A percentile compares a stretch with the other conserved stretches of the same genome.
These are phyloP conservation scores for Paraphysoderma sedebokerense DNA, from an alignment of 371 early-diverging fungal genomes.

Conservation along the genomic window DNA sequence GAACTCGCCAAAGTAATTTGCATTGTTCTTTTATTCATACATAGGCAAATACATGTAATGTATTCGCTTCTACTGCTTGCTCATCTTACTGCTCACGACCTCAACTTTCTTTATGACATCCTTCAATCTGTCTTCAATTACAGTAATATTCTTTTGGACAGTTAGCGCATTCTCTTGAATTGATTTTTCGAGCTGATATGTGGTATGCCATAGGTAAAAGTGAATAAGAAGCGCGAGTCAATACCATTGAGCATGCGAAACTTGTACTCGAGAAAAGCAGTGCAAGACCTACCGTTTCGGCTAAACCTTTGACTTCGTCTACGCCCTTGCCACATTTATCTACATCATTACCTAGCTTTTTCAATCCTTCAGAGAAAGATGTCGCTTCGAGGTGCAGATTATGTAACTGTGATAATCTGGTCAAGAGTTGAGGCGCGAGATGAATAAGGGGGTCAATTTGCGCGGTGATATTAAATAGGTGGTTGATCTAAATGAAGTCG, in stretches of 20 bases:
- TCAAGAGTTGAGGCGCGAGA: slow-evolving; percentile 57
- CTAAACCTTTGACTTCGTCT: slow-evolving; percentile 38
- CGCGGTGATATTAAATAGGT: slow-evolving; percentile 49
- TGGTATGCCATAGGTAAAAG: not conserved
- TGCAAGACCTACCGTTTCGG: slow-evolving; percentile 12
- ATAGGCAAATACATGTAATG: too few species aligned
- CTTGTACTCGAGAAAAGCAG: not conserved
- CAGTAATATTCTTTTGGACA: slow-evolving; percentile 43
- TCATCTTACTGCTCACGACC: slow-evolving; percentile 12
- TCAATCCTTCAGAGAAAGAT: slow-evolving; percentile 52
- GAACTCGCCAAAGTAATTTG: too few species aligned
- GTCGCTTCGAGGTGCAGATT: slow-evolving; percentile 65
- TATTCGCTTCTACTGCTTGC: too few species aligned
- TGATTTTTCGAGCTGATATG: slow-evolving; percentile 33
- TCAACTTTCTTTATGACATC: slow-evolving; percentile 41
- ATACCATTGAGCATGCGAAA: not conserved
- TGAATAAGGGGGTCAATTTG: slow-evolving; percentile 59
- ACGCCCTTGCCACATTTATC: slow-evolving; percentile 46
- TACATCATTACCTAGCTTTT: slow-evolving; percentile 53
- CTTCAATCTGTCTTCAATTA: slow-evolving; percentile 43
- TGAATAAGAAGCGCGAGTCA: not conserved
- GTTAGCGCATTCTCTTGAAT: slow-evolving; percentile 42
- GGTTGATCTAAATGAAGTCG: slow-evolving; percentile 27
- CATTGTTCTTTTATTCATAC: too few species aligned
- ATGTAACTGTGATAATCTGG: slow-evolving; percentile 61